phyloP scores from a whole-genome alignment of 768 basidiomycete genomes.

The Daedaleopsis nitida region DNA sequence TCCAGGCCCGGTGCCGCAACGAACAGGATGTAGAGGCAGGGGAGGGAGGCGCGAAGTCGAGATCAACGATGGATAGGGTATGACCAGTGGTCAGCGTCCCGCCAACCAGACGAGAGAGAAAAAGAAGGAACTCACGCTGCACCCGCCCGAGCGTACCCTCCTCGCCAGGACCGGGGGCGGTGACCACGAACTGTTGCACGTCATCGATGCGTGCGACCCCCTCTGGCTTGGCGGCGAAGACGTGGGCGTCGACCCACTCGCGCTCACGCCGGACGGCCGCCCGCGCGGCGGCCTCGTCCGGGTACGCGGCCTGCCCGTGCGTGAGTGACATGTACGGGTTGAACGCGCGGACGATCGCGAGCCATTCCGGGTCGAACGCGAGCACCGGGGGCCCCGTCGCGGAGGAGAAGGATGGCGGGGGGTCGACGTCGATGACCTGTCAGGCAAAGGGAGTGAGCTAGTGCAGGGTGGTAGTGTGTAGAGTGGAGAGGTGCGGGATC shows the following conservation, averaged over 20 bases:
- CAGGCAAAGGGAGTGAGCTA: too few relatives aligned
- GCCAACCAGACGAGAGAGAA: not conserved
- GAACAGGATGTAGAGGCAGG: too few relatives aligned
- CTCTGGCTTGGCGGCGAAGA: conserved; percentile 37
- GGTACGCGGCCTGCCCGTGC: conserved; percentile 55
- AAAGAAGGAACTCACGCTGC: conserved; percentile 37
- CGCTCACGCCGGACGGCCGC: conserved; percentile 59
- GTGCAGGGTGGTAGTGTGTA: too few relatives aligned
- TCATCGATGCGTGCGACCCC: conserved; percentile 31
- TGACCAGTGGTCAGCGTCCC: too few relatives aligned
- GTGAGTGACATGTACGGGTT: conserved; percentile 71
- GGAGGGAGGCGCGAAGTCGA: too few relatives aligned
- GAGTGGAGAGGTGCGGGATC: too few relatives aligned
- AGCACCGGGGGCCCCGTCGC: conserved; percentile 38
- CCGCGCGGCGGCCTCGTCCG: conserved; percentile 51
- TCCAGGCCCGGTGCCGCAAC: too few relatives aligned
- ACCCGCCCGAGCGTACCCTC: conserved; percentile 36
- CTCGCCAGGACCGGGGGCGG: conserved; percentile 60
- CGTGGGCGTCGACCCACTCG: conserved; percentile 67
- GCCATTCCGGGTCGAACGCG: conserved; percentile 88
- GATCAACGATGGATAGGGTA: too few relatives aligned
- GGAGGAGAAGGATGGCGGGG: conserved; percentile 14
- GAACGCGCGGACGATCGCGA: conserved; percentile 89
- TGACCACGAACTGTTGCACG: conserved; percentile 68
- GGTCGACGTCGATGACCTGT: conserved; percentile 71